Percentiles rank a stretch among this genome's conserved stretches.
These are phyloP conservation scores for Chlamydomonas incerta DNA, from an alignment of 139 green algal genomes.

Conservation along the genomic window DNA sequence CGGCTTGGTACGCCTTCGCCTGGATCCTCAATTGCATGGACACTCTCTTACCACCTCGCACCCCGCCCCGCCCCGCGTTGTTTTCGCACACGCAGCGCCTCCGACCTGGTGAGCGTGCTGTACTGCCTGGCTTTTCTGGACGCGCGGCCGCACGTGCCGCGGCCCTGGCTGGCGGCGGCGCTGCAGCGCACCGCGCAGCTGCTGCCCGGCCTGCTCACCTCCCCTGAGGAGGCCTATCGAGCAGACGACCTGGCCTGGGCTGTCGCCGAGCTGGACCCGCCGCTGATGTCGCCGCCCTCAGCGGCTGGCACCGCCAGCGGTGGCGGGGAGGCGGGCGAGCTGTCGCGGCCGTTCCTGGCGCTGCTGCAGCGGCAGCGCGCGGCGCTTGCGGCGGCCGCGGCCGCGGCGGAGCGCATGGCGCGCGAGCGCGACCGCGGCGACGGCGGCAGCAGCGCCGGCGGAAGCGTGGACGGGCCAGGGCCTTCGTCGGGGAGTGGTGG, in stretches of 20 bases:
- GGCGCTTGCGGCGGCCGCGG: background rate
- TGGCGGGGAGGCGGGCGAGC: background rate
- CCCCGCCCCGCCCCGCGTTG: no score
- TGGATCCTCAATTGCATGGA: no score
- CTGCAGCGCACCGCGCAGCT: background rate
- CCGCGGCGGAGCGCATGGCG: background rate
- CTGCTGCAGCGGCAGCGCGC: background rate
- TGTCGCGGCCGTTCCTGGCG: conserved; percentile 3
- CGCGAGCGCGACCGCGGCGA: no score
- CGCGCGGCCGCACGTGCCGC: background rate
- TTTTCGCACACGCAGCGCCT: background rate
- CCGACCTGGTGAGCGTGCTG: conserved; percentile 24
- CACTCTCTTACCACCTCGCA: no score
- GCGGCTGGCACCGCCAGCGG: no score
- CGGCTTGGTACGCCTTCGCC: background rate
- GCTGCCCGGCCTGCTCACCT: conserved; percentile 10
- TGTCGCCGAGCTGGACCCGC: conserved; percentile 1
- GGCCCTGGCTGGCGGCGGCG: conserved; percentile 3
- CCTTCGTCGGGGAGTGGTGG: no score
- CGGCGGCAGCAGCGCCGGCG: background rate
- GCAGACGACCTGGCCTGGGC: conserved; percentile 34
- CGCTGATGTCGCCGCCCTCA: no score
- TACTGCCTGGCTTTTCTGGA: conserved; percentile 40
- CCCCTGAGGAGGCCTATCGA: background rate
- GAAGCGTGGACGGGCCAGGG: no score